phyloP scores from a whole-genome alignment of 257 asterid species.

The Ehretia macrophylla region DNA sequence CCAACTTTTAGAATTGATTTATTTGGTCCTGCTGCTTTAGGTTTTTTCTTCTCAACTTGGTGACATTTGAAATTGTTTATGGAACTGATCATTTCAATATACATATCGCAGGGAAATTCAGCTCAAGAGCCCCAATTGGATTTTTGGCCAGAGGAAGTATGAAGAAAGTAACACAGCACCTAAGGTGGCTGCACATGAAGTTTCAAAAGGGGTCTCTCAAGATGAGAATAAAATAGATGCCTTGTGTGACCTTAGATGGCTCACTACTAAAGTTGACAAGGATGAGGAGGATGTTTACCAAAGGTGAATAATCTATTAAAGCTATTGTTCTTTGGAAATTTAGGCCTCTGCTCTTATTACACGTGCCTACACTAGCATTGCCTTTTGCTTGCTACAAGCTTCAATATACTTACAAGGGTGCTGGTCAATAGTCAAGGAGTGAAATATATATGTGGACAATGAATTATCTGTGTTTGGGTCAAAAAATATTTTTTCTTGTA shows the following conservation, averaged over 20 bases:
- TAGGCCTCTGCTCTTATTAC: not conserved
- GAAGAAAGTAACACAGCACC: constrained; percentile 53
- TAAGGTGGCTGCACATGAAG: constrained; percentile 44
- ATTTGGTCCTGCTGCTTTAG: not conserved
- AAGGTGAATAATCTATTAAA: constrained; percentile 41
- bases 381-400: not conserved
- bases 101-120: constrained; percentile 73
- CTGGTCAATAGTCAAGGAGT: no score
- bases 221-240: constrained; percentile 48
- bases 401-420: no score
- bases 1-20: not conserved
- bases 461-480: no score
- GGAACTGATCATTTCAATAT: no score
- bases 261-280: constrained; percentile 55
- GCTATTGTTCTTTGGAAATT: not conserved
- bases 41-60: not conserved
- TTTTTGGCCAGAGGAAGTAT: constrained; percentile 89
- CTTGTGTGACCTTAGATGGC: constrained; percentile 60
- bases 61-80: not conserved
- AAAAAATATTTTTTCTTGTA: no score
- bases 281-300: constrained; percentile 80
- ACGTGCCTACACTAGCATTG: not conserved
- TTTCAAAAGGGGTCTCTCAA: constrained; percentile 37
- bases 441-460: no score
- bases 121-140: constrained; percentile 97